Percentiles rank a stretch among this genome's conserved stretches.
phyloP scores from a whole-genome alignment of 2,329 filamentous ascomycete genomes.

The Fusarium nematophilum region DNA sequence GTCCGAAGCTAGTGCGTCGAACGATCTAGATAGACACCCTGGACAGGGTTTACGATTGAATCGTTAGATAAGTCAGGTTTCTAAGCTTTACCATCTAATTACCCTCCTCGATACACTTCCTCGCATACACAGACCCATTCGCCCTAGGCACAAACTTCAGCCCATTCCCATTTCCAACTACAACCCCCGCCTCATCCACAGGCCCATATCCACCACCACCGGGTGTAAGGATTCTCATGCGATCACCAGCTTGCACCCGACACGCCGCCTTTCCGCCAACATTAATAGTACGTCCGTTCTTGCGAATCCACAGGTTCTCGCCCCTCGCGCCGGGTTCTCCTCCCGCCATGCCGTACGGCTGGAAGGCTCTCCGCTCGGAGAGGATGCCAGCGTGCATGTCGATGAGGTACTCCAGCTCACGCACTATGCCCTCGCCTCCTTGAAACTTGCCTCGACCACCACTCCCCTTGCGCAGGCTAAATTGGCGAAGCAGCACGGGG shows the following conservation, averaged over 20 bases:
- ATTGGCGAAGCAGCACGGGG: slow-evolving; percentile 76
- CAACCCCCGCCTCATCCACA: background rate
- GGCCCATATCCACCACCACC: slow-evolving; percentile 20
- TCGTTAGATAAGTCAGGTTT: too few relatives aligned
- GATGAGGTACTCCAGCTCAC: slow-evolving; percentile 82
- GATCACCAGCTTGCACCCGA: slow-evolving; percentile 18
- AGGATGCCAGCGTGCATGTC: slow-evolving; percentile 80
- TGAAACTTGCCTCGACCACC: slow-evolving; percentile 72
- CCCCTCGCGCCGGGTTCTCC: slow-evolving; percentile 82
- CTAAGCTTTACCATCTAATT: too few relatives aligned
- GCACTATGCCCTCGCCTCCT: slow-evolving; percentile 79
- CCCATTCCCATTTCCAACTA: background rate
- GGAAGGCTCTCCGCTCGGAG: slow-evolving; percentile 77
- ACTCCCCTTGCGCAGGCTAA: slow-evolving; percentile 70
- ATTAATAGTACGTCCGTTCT: slow-evolving; percentile 49
- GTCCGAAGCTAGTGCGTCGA: background rate
- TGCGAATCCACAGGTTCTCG: slow-evolving; percentile 86
- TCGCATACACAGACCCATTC: background rate
- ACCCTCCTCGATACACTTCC: background rate
- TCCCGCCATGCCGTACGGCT: slow-evolving; percentile 77
- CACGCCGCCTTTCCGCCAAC: slow-evolving; percentile 24
- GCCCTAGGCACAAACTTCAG: background rate
- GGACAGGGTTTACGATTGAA: too few relatives aligned
- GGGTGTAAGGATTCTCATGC: slow-evolving; percentile 12
- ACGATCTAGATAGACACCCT: background rate